These are phyloP conservation scores for Oryza meyeriana DNA, from an alignment of 176 grass and related monocot species.

Conservation along the genomic window DNA sequence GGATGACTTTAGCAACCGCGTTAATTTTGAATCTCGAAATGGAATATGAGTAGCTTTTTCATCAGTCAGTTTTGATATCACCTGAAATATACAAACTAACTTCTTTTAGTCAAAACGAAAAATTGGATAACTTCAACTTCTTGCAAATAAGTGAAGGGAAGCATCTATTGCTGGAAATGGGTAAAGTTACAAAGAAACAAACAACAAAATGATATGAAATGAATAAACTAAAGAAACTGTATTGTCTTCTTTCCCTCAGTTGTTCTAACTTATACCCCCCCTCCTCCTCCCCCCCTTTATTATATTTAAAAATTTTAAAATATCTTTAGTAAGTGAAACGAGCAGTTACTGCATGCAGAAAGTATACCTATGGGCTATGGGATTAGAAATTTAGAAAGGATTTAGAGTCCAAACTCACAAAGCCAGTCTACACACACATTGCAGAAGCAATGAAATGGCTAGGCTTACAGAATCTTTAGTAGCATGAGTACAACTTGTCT, in stretches of 20 bases:
- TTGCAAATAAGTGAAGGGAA: constrained; percentile 1
- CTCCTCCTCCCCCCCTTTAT: background rate
- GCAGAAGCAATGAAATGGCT: background rate
- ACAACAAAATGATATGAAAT: background rate
- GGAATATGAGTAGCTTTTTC: constrained; percentile 80
- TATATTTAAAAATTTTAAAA: constrained; percentile 1
- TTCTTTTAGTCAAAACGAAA: background rate
- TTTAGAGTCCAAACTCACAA: background rate
- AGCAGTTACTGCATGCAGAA: constrained; percentile 10
- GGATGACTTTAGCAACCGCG: constrained; percentile 76
- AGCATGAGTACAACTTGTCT: constrained; percentile 9
- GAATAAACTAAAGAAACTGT: constrained; percentile 2
- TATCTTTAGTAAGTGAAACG: constrained; percentile 8
- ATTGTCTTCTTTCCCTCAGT: background rate
- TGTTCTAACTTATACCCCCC: background rate
- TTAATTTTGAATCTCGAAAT: constrained; percentile 90
- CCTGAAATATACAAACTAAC: constrained; percentile 47
- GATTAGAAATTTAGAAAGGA: background rate
- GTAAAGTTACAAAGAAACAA: background rate
- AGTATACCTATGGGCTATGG: background rate
- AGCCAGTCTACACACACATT: background rate
- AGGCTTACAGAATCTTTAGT: constrained; percentile 22
- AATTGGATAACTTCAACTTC: background rate
- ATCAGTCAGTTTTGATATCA: constrained; percentile 87
- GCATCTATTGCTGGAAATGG: background rate